Percentiles rank a stretch among this genome's conserved stretches.
Conservation (phyloP, 2,329 filamentous ascomycete genomes). For the Talaromyces sp. region DNA sequence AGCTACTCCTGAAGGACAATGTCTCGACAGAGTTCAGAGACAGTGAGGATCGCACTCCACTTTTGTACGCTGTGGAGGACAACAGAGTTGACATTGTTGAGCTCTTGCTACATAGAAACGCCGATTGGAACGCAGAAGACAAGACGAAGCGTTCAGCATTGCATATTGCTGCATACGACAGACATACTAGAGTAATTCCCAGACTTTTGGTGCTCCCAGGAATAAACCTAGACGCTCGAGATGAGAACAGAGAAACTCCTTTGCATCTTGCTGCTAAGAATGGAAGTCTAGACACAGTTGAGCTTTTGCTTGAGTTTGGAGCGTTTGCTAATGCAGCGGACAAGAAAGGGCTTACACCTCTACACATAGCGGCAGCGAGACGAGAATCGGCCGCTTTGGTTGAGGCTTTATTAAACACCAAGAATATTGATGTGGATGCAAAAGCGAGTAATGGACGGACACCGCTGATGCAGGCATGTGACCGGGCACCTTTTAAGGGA, state of each 20-base stretch:
- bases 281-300: not conserved
- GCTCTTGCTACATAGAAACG: not conserved
- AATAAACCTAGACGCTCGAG: not conserved
- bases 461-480: not conserved
- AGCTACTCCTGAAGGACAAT: not conserved
- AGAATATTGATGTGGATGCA: not conserved
- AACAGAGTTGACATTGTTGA: conserved; percentile 1
- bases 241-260: not conserved
- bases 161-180: not conserved
- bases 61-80: not conserved
- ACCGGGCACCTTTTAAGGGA: not conserved
- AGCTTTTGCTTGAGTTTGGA: not conserved
- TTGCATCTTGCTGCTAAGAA: conserved; percentile 3
- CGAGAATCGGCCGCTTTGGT: not conserved
- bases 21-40: not conserved
- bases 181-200: not conserved
- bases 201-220: not conserved
- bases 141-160: not conserved
- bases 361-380: conserved; percentile 1
- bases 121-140: conserved; percentile 3
- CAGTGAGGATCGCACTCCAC: not conserved
- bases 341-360: conserved; percentile 4
- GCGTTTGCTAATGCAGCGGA: conserved; percentile 3
- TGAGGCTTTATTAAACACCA: not conserved
- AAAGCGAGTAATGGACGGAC: not conserved